Evolutionary conservation across 371 early-diverging fungal species (phyloP).

Genomic region (Mortierella sp.): DNA sequence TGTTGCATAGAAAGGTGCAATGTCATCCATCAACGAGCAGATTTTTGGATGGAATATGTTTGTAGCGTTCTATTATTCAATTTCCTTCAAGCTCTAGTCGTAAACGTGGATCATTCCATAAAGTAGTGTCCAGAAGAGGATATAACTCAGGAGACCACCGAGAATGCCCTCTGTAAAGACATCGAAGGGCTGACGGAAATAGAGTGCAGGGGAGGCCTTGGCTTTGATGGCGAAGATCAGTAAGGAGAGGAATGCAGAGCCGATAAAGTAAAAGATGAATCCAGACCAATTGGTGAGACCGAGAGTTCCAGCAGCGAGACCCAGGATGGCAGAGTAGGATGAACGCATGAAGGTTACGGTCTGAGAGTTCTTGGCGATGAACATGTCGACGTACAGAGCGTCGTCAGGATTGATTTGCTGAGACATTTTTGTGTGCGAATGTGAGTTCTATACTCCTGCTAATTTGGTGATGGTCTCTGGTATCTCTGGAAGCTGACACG

Average conservation of each 20-base stretch:
- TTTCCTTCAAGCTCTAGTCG: slow-evolving; percentile 58
- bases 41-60: too few species aligned
- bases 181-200: slow-evolving; percentile 68
- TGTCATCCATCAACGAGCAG: too few species aligned
- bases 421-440: slow-evolving; percentile 31
- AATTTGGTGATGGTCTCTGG: not conserved
- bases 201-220: slow-evolving; percentile 53
- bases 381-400: slow-evolving; percentile 64
- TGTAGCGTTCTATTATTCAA: not conserved
- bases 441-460: slow-evolving; percentile 4
- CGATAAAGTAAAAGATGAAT: slow-evolving; percentile 80
- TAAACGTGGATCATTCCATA: slow-evolving; percentile 88
- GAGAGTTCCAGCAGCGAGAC: slow-evolving; percentile 85
- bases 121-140: slow-evolving; percentile 88
- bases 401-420: slow-evolving; percentile 57
- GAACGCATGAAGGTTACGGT: slow-evolving; percentile 82
- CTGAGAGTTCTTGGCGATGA: slow-evolving; percentile 74
- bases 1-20: too few species aligned
- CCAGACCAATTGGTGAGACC: slow-evolving; percentile 78
- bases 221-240: slow-evolving; percentile 63
- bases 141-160: slow-evolving; percentile 80
- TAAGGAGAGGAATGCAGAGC: slow-evolving; percentile 70
- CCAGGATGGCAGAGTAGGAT: slow-evolving; percentile 80
- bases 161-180: slow-evolving; percentile 76
- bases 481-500: not conserved